Base-by-base conservation (phyloP, 257 asterid genomes). In the Ligustrum vulgare region DNA sequence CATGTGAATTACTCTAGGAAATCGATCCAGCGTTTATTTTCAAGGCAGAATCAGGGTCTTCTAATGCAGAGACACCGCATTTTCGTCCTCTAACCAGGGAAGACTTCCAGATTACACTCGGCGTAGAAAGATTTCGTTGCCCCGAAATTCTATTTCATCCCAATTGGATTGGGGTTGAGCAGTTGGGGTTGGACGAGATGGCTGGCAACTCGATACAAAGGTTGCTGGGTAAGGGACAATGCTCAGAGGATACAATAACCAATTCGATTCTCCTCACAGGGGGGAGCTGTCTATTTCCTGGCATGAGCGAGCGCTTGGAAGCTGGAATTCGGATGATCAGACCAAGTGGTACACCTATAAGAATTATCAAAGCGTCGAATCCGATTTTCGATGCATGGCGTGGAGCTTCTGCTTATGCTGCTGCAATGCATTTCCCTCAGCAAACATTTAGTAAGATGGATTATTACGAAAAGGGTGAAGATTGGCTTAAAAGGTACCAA, bases 161-260 rank as follows among this genome's bases (percentile, higher is more conserved):
- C 41, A 93, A 91, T 80, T 74, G 86, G 85, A 77, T 93, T 7
- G 99, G 99, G 79, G 85, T 93, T 35, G 99, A 93, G 67, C 99
- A 95, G 78, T 86, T 96, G 5, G 99, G 99, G 69, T 72, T 95
- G 86, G 99, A 89, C 67, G 99, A 93, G 83, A 93, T 93, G 97
- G 89, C 75, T 33, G 96, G 96, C 71, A 69, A 78, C 70, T 87
- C 97, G 4, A 47, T 91, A 58, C 83, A 96, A 86, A 86, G 96
- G 83, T 78, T 95, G 85, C 86, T 90, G 1, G 71, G 23, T 22
- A 75, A 80, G 78, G 85, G 77, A 18, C 72, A 60, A 72, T 83
- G 83, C 23, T 63, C 82, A 77, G 97, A 81, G 68, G 93, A 87
- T 65, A 87, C 83, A 80, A 69, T 95, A 75, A 87, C 98, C 60